These are phyloP conservation scores for Mycena alexandri DNA, from an alignment of 768 basidiomycete species.

Conservation along the genomic window DNA sequence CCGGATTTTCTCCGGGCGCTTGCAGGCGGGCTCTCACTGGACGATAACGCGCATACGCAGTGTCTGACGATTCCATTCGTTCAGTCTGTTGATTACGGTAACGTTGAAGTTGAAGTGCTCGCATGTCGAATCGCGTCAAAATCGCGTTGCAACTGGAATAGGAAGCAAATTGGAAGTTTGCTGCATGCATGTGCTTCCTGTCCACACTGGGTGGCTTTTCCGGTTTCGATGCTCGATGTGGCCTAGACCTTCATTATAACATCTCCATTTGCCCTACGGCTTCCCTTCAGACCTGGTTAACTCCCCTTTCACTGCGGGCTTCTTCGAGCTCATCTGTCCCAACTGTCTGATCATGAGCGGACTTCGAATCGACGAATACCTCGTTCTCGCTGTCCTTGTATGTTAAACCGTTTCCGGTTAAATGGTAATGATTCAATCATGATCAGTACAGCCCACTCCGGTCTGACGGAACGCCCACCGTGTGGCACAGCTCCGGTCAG, in stretches of 20 bases:
- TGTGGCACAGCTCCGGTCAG: slow-evolving; percentile 29
- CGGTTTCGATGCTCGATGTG: too few relatives aligned
- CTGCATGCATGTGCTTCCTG: too few relatives aligned
- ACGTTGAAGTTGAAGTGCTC: too few relatives aligned
- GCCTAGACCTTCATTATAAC: neutral
- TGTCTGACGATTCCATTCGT: too few relatives aligned
- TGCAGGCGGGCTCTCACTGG: too few relatives aligned
- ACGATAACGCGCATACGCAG: too few relatives aligned
- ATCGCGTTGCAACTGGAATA: too few relatives aligned
- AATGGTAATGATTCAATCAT: slow-evolving; percentile 18
- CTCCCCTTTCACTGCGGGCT: slow-evolving; percentile 9
- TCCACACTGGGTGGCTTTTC: too few relatives aligned
- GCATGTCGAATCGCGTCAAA: too few relatives aligned
- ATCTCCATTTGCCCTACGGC: slow-evolving; percentile 1
- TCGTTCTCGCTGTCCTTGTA: neutral
- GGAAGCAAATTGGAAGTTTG: too few relatives aligned
- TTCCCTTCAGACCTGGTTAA: neutral
- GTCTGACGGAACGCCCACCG: slow-evolving; percentile 25
- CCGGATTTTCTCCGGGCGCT: too few relatives aligned
- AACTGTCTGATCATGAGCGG: neutral
- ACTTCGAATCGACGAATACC: neutral
- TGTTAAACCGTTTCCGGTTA: slow-evolving; percentile 15
- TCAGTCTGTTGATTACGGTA: too few relatives aligned
- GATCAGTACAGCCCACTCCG: slow-evolving; percentile 21
- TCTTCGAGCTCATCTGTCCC: neutral